A percentile compares a stretch with the other conserved stretches of the same genome.
These are phyloP conservation scores for Mollisia scopiformis DNA, from an alignment of 2,329 filamentous ascomycete genomes.

Conservation along the genomic window DNA sequence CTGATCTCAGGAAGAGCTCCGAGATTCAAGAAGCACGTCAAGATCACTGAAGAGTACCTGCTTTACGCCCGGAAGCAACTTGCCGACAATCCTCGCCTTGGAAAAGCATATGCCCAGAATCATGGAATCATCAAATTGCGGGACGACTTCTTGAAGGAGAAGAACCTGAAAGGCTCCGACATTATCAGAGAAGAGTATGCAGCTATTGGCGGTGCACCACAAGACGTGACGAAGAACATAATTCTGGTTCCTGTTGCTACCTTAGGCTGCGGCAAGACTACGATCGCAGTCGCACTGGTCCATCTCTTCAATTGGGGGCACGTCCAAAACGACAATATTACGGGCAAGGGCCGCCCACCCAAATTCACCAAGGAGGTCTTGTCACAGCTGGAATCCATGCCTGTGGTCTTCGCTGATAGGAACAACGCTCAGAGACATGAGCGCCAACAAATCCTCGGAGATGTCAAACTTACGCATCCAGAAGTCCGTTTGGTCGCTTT, in stretches of 20 bases:
- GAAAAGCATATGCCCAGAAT: slow-evolving; percentile 76
- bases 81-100: slow-evolving; percentile 67
- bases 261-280: slow-evolving; percentile 96
- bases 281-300: slow-evolving; percentile 77
- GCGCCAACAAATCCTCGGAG: slow-evolving; percentile 82
- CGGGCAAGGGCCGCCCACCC: slow-evolving; percentile 74
- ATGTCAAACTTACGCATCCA: slow-evolving; percentile 66
- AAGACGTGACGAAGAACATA: slow-evolving; percentile 66
- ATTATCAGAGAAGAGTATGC: slow-evolving; percentile 77
- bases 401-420: slow-evolving; percentile 85
- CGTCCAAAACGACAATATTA: slow-evolving; percentile 95
- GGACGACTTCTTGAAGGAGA: slow-evolving; percentile 82
- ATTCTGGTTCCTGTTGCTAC: slow-evolving; percentile 91
- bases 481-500: slow-evolving; percentile 79
- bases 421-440: slow-evolving; percentile 93
- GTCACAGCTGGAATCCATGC: slow-evolving; percentile 62
- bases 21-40: slow-evolving; percentile 81
- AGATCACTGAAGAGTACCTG: slow-evolving; percentile 91
- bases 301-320: slow-evolving; percentile 91
- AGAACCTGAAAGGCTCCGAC: slow-evolving; percentile 85
- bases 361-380: slow-evolving; percentile 76
- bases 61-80: slow-evolving; percentile 78
- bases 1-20: slow-evolving; percentile 77
- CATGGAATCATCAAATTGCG: slow-evolving; percentile 94
- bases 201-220: slow-evolving; percentile 48